Conservation (phyloP, 192 early-diverging fungal species). For the Podila horticola region DNA sequence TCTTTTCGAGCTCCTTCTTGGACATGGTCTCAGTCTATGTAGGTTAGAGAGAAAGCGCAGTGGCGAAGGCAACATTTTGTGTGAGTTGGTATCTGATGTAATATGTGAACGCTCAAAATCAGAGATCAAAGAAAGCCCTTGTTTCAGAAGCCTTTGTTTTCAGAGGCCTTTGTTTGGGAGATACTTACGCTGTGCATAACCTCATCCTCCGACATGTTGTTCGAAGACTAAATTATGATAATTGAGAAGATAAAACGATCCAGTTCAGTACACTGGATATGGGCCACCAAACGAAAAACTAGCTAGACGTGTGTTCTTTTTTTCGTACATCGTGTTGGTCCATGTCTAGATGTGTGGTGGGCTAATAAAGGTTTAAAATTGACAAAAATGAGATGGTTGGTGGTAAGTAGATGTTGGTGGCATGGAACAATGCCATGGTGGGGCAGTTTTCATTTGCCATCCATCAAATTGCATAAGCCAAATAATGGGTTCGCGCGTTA, state of each 20-base stretch:
- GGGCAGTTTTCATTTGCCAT: not conserved
- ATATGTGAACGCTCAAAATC: not conserved
- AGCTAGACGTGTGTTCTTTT: not conserved
- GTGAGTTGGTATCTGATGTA: too few relatives aligned
- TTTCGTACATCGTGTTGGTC: not conserved
- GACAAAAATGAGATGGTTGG: not conserved
- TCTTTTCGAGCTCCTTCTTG: conserved; percentile 34
- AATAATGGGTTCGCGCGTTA: not conserved
- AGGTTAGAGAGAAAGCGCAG: too few relatives aligned
- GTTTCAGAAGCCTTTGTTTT: not conserved
- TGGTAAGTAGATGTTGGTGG: not conserved
- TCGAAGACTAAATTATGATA: not conserved
- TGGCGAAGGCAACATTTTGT: too few relatives aligned
- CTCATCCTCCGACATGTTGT: conserved; percentile 42
- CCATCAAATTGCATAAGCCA: not conserved
- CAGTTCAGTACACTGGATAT: not conserved
- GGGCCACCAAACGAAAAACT: not conserved
- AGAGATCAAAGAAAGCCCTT: not conserved
- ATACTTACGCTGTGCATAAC: conserved; percentile 41
- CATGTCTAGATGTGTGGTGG: not conserved
- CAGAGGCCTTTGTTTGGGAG: too few relatives aligned
- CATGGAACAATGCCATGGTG: not conserved
- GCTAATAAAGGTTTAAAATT: not conserved
- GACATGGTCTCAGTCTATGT: conserved; percentile 7
- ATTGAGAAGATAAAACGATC: not conserved